Percentiles rank a stretch among this genome's conserved stretches.
Evolutionary conservation across 75 land plant species (phyloP).

Genomic region (Picea glauca): DNA sequence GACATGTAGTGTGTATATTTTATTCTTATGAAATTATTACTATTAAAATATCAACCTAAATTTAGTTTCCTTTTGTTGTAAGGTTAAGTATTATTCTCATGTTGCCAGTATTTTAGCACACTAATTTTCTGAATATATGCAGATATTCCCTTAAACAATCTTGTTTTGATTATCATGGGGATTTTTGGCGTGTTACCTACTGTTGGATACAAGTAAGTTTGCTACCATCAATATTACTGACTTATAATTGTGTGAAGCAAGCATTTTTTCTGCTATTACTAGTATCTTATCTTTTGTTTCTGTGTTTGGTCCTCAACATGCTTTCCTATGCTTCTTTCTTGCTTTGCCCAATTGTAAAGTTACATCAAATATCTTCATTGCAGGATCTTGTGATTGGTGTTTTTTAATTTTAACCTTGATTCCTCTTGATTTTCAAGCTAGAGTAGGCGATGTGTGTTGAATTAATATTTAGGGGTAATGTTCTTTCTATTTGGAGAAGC

Average conservation of each 20-base stretch:
- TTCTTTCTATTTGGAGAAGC: too few species aligned
- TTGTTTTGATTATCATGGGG: slow-evolving; percentile 53
- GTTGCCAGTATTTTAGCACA: not conserved
- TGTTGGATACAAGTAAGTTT: slow-evolving; percentile 76
- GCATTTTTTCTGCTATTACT: not conserved
- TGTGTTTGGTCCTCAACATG: not conserved
- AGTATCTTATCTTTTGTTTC: not conserved
- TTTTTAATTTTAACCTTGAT: too few species aligned
- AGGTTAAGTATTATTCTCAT: not conserved
- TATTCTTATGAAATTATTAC: not conserved
- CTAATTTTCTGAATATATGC: slow-evolving; percentile 4
- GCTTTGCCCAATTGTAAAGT: not conserved
- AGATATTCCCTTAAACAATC: slow-evolving; percentile 56
- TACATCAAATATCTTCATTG: too few species aligned
- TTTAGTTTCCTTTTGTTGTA: not conserved
- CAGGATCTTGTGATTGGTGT: too few species aligned
- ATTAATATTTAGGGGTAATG: too few species aligned
- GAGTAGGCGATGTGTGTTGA: too few species aligned
- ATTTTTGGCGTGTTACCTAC: slow-evolving; percentile 78
- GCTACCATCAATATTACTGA: not conserved
- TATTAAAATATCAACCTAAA: not conserved
- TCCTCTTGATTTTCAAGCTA: too few species aligned
- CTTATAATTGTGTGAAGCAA: not conserved
- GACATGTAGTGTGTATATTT: not conserved
- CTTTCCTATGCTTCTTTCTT: too few species aligned